Base-by-base conservation (phyloP, 306 rosid species). In the Oxytropis ochrocephala region DNA sequence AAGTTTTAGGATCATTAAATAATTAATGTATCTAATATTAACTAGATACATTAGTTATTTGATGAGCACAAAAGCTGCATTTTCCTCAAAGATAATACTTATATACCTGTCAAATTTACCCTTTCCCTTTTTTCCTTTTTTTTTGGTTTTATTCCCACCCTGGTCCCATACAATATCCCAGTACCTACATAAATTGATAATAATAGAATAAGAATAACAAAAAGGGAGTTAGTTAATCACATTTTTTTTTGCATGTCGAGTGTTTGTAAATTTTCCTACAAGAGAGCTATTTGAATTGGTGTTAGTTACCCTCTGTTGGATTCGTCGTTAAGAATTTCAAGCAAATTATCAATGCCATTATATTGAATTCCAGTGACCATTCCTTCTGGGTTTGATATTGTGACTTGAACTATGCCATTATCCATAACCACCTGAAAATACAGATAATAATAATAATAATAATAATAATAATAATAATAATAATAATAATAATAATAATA, bases 341-440 rank as follows among this genome's bases (percentile, higher is more conserved):
- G 97, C 83, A 91, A 72, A 84, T 94, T 94, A 73, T 87, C 91
- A n/a, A 91, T 11, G 5, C 97, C 92, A 57, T 87, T 80, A 58
- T 94, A 94, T 36, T 79, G 88, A 43, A 94, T 91, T 17, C 88
- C 95, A 1, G 89, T 91, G 59, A 94, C 82, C 65, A 70, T 76
- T 59, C 99, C 99, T 59, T 56, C 95, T 0, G 99, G 97, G 24
- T 85, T 89, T 32, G 99, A 87, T 78, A 94, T 48, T 4, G 85
- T 91, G 0, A 94, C 88, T 72, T 87, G 89, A 13, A 87, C 78
- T 74, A 94, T 87, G 67, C 97, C 99, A 85, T 94, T 94, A 74
- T 89, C 99, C 81, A 94, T 80, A 36, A 84, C 73, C 72, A 94
- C 92, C 99, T 94, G 53, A 8, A 42, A 14, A 4, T 1, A 18